These are phyloP conservation scores for Cryptococcus sp. DNA, from an alignment of 1,284 basidiomycete genomes.

Conservation along the genomic window DNA sequence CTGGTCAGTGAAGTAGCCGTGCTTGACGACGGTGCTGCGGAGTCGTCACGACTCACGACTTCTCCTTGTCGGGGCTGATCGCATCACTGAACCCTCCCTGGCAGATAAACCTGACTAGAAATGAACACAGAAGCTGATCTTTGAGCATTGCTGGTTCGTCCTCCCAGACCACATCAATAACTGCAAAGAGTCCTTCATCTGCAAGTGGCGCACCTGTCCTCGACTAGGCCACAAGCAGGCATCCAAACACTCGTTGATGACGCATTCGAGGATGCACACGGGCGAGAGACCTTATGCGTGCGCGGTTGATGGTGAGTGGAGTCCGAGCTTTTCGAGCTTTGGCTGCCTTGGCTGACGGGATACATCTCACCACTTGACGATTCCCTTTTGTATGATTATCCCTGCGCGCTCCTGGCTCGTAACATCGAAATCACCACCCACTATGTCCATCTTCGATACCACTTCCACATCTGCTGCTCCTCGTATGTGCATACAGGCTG, in stretches of 20 bases:
- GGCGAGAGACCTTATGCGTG: constrained; percentile 95
- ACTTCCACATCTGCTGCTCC: too few relatives aligned
- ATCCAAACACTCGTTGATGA: constrained; percentile 38
- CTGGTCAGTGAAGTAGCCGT: too few relatives aligned
- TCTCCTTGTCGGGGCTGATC: neutral
- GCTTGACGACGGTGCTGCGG: too few relatives aligned
- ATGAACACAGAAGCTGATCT: neutral
- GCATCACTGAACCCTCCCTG: neutral
- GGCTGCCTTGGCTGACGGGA: neutral
- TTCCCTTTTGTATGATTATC: too few relatives aligned
- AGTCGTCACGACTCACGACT: too few relatives aligned
- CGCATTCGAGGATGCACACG: constrained; percentile 91
- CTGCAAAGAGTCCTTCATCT: constrained; percentile 34
- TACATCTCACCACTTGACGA: neutral
- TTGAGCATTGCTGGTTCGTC: too few relatives aligned
- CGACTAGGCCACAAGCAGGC: constrained; percentile 42
- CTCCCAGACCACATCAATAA: constrained; percentile 33
- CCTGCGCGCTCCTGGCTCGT: neutral
- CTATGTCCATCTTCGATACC: too few relatives aligned
- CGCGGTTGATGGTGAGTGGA: constrained; percentile 60
- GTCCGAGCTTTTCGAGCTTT: neutral
- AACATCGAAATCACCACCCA: too few relatives aligned
- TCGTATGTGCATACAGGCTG: constrained; percentile 70
- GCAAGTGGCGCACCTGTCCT: constrained; percentile 38
- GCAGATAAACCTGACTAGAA: too few relatives aligned